phyloP scores from a whole-genome alignment of 257 asterid species.

The Lycium ferocissimum region DNA sequence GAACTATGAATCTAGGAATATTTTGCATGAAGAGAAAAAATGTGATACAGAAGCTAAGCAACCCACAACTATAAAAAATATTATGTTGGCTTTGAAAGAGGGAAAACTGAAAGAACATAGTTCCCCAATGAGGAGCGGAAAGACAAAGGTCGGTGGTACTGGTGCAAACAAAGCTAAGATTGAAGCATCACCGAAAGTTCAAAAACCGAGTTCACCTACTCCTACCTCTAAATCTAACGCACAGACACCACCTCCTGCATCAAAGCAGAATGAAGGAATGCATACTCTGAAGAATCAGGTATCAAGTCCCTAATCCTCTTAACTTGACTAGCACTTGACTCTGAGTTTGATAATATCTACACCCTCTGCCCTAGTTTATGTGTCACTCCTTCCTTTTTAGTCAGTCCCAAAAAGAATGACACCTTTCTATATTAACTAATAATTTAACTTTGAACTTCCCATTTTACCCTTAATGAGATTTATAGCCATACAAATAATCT shows the following conservation, averaged over 20 bases:
- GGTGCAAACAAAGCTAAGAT: constrained; percentile 48
- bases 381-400: too few species aligned
- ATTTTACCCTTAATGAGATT: too few species aligned
- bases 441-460: too few species aligned
- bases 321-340: constrained; percentile 5
- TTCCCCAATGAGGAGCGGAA: constrained; percentile 80
- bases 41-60: constrained; percentile 56
- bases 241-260: constrained; percentile 51
- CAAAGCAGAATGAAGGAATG: constrained; percentile 52
- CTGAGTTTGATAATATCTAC: background rate
- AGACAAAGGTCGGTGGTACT: constrained; percentile 45
- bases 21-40: constrained; percentile 46
- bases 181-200: constrained; percentile 68
- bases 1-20: constrained; percentile 50
- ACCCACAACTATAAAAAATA: constrained; percentile 69
- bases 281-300: constrained; percentile 85
- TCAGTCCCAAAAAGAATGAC: too few species aligned
- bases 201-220: constrained; percentile 46
- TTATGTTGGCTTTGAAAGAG: constrained; percentile 85
- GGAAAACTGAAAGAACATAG: constrained; percentile 80
- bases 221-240: constrained; percentile 49
- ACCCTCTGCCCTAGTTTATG: too few species aligned
- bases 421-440: too few species aligned
- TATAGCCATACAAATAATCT: too few species aligned
- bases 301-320: constrained; percentile 28